phyloP scores from a whole-genome alignment of 805 yeast species.

The Zygoascus flipseniorum region DNA sequence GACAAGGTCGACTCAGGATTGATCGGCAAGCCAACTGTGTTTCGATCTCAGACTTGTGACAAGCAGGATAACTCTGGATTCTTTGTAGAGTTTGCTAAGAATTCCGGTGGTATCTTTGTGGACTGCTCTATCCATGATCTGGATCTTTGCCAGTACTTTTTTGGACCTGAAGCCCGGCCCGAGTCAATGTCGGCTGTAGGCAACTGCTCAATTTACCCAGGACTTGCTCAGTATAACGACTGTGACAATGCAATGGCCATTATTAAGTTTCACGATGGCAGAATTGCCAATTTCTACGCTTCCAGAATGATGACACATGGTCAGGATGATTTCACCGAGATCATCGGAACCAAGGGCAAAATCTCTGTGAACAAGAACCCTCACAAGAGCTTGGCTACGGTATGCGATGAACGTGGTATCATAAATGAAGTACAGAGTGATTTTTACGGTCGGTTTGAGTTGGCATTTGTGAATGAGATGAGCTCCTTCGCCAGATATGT shows the following conservation, averaged over 20 bases:
- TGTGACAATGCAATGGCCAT: slow-evolving; percentile 18
- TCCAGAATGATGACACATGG: slow-evolving; percentile 18
- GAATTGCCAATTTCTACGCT: slow-evolving; percentile 12
- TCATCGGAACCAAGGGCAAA: slow-evolving; percentile 19
- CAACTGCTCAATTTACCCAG: slow-evolving; percentile 15
- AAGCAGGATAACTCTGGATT: slow-evolving; percentile 6
- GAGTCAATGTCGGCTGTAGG: slow-evolving; percentile 16
- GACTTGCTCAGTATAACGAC: slow-evolving; percentile 16
- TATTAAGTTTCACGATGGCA: slow-evolving; percentile 13
- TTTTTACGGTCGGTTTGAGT: slow-evolving; percentile 14
- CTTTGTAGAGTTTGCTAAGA: slow-evolving; percentile 15
- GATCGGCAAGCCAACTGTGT: slow-evolving; percentile 13
- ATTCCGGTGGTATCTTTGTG: slow-evolving; percentile 22
- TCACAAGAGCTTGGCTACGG: slow-evolving; percentile 10
- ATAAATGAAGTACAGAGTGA: slow-evolving; percentile 15
- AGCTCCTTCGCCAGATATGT: slow-evolving; percentile 10
- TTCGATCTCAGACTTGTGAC: slow-evolving; percentile 18
- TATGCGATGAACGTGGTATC: slow-evolving; percentile 15
- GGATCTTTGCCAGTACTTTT: slow-evolving; percentile 15
- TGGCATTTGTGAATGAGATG: slow-evolving; percentile 15
- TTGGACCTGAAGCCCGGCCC: slow-evolving; percentile 15
- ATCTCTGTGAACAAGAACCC: slow-evolving; percentile 16
- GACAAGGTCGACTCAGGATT: slow-evolving; percentile 11
- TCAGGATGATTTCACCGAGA: slow-evolving; percentile 17
- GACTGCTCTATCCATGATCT: slow-evolving; percentile 20